These are phyloP conservation scores for Aureobasidium mangrovei DNA, from an alignment of 2,329 filamentous ascomycete genomes.

Conservation along the genomic window DNA sequence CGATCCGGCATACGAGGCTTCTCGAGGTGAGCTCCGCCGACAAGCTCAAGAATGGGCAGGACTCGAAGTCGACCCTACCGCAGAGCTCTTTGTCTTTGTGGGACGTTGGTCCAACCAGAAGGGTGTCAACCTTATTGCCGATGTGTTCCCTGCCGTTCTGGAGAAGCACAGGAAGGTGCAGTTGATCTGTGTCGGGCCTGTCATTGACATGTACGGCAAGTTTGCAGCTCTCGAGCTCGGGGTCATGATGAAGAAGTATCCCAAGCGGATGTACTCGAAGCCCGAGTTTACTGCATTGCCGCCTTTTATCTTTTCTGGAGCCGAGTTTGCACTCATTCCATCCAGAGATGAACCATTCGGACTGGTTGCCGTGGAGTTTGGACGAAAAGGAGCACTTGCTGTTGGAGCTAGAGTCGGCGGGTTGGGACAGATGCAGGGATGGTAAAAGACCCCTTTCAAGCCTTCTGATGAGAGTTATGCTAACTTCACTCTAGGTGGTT, in stretches of 20 bases:
- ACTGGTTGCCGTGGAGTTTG: constrained; percentile 60
- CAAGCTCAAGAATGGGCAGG: constrained; percentile 64
- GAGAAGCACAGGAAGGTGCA: constrained; percentile 53
- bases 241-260: constrained; percentile 56
- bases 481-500: constrained; percentile 40
- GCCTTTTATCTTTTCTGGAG: constrained; percentile 57
- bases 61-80: constrained; percentile 50
- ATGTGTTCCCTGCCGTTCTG: constrained; percentile 55
- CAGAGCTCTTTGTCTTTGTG: constrained; percentile 59
- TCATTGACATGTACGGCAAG: constrained; percentile 60
- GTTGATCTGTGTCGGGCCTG: constrained; percentile 54
- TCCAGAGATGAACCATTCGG: constrained; percentile 64
- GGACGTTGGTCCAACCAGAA: constrained; percentile 63
- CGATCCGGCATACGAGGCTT: constrained; percentile 47
- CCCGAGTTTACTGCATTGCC: constrained; percentile 59
- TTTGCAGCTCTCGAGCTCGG: constrained; percentile 59
- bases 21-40: constrained; percentile 44
- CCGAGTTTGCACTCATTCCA: constrained; percentile 60
- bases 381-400: constrained; percentile 57
- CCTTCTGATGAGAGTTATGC: too few species aligned
- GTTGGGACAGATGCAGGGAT: constrained; percentile 59
- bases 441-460: too few species aligned
- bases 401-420: constrained; percentile 59
- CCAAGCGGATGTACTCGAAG: constrained; percentile 56
- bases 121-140: constrained; percentile 60